Evolutionary conservation across 192 early-diverging fungal genomes (phyloP).

Genomic region (Backusella tuberculispora): DNA sequence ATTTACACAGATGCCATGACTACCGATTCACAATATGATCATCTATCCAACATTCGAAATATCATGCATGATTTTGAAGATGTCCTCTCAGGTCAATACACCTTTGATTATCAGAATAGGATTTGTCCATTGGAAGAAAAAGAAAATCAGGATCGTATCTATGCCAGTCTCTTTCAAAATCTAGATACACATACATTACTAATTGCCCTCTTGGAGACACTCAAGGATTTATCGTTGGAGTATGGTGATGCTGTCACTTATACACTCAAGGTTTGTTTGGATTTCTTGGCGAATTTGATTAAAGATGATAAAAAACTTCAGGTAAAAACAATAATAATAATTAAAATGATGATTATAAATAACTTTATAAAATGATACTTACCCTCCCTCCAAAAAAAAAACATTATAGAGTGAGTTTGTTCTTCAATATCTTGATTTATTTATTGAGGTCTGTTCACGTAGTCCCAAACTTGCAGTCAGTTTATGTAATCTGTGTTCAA

Average conservation of each 20-base stretch:
- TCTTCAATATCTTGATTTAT: constrained; percentile 25
- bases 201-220: constrained; percentile 11
- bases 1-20: constrained; percentile 16
- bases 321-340: constrained; percentile 17
- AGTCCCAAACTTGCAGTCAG: constrained; percentile 5
- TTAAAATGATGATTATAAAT: background rate
- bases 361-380: no score
- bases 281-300: constrained; percentile 24
- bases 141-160: constrained; percentile 21
- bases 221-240: background rate
- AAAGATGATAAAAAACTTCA: constrained; percentile 29
- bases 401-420: constrained; percentile 28
- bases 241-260: background rate
- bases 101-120: constrained; percentile 26
- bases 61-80: constrained; percentile 18
- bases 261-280: constrained; percentile 20
- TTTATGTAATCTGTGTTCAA: constrained; percentile 18
- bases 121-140: background rate
- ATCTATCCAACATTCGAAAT: constrained; percentile 3
- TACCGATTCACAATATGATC: constrained; percentile 4
- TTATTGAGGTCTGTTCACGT: constrained; percentile 19
- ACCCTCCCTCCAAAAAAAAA: background rate
- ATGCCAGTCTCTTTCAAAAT: constrained; percentile 22
- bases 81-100: constrained; percentile 18
- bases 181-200: constrained; percentile 20